Evolutionary conservation across 441 rosid genomes (phyloP), one percentile per base, ranked within the genome.

Genomic region (Gossypium trilobum): DNA sequence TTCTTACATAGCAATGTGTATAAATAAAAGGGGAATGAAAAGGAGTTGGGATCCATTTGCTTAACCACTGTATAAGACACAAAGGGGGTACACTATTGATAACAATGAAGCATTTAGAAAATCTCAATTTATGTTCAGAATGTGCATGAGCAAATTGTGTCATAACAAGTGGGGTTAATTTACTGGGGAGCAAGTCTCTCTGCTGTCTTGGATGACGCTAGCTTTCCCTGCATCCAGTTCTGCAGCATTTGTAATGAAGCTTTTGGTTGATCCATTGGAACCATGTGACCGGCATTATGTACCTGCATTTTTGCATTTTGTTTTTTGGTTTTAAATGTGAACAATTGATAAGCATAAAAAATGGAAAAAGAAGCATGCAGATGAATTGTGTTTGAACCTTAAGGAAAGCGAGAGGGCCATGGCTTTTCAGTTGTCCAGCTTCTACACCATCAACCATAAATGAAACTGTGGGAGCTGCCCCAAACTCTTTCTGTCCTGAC

Each of bases 251-350:
- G 86, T 55, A 88, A 72, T 42, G 96, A 85, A 78, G 84, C 93
- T 65, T 93, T 88, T 8, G 98, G 98, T 70, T 91, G 93, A 84
- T 93, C 96, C 98, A 93, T 93, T 1, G 96, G 98, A 67, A 93
- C 98, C 90, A 90, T 74, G 73, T 93, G 97, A 11, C 97, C 96
- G 1, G 97, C 95, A 36, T 87, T 77, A 73, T 85, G 82, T 17
- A 92, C 91, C 97, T 89, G 78, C 42, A 9, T 33, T 29, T 17
- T 44, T 60, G 31, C 31, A 27, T 27, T 27, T 27, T 27, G 31
- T 0, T 14, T 2, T 6, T 33, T 27, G 42, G 65, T 62, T 2
- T 51, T 14, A 0, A 16, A 58, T 1, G 6, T 20, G n/a, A 20
- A 55, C 2, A 55, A 10, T 20, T 3, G 11, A 20, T 20, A 20